Evolutionary conservation across 1,139 yeast genomes (phyloP), one percentile per base, ranked within the genome.

Genomic region (Ashbya aceris): DNA sequence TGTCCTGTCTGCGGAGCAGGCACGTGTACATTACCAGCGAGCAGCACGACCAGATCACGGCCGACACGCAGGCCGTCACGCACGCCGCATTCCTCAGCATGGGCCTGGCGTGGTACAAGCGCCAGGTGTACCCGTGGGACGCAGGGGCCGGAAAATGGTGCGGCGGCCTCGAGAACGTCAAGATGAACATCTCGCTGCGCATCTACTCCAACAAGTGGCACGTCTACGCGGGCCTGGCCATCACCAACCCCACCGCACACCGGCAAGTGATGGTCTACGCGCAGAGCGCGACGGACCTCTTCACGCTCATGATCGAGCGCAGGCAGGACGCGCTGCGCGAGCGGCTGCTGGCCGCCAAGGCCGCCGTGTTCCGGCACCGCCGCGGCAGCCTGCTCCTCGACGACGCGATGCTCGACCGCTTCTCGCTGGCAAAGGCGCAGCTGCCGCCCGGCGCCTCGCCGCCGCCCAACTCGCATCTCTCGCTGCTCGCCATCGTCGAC

Each of bases 31-130:
- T 91, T 34, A 72, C 86, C 0, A 95, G 94, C 6, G 71, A 76
- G 47, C 87, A 89, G 56, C 98, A 91, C 61, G 98, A 91, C 58
- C 76, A 76, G 51, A 91, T 91, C 47, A 91, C 98, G 0, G 98
- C 98, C 0, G 98, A 91, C 60, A 93, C 97, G 3, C 98, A 91
- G 62, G 98, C 97, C 0, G 96, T 91, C 11, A 91, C 98, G 0
- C 98, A 91, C 60, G 97, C 97, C 6, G 97, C 97, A 0, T 91
- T 91, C 58, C 69, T 91, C 46, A 83, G 93, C 41, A 91, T 91
- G 98, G 98, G 98, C 2, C 79, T 81, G 8, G 98, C 98, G 2
- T 91, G 98, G 98, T 82, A 76, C 53, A 76, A 80, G 38, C 70
- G 74, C 48, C 74, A 80, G 56, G 83, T 84, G 58, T 91, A 87